A percentile compares a stretch with the other conserved stretches of the same genome.
phyloP scores from a whole-genome alignment of 345 rosid species.

The Xanthoceras sorbifolium region DNA sequence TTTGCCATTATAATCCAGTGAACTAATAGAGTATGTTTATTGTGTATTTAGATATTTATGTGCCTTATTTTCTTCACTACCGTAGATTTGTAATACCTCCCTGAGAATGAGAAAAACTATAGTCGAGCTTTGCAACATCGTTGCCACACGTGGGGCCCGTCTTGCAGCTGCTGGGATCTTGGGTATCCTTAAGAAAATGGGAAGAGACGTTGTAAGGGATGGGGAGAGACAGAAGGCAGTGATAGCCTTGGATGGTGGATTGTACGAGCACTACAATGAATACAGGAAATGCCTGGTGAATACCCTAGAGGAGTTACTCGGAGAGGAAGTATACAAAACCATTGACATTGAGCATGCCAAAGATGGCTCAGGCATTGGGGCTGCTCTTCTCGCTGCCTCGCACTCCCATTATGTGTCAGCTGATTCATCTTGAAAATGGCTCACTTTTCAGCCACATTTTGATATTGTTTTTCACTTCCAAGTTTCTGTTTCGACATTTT shows the following conservation, averaged over 20 bases:
- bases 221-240: slow-evolving; percentile 61
- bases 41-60: neutral
- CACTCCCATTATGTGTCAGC: slow-evolving; percentile 53
- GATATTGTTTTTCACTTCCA: neutral
- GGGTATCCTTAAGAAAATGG: slow-evolving; percentile 74
- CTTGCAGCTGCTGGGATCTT: slow-evolving; percentile 77
- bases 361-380: slow-evolving; percentile 85
- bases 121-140: slow-evolving; percentile 67
- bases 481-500: neutral
- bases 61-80: neutral
- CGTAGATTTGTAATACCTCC: slow-evolving; percentile 56
- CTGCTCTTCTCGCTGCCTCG: slow-evolving; percentile 77
- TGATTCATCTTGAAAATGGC: slow-evolving; percentile 22
- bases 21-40: neutral
- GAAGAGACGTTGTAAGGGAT: slow-evolving; percentile 56
- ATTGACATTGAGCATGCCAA: slow-evolving; percentile 51
- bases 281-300: slow-evolving; percentile 61
- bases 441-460: neutral
- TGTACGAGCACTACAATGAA: slow-evolving; percentile 68
- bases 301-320: slow-evolving; percentile 63
- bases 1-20: neutral
- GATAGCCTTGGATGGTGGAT: slow-evolving; percentile 80
- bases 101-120: slow-evolving; percentile 61
- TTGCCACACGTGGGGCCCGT: slow-evolving; percentile 72
- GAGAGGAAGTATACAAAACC: slow-evolving; percentile 53